Evolutionary conservation across 2,329 filamentous ascomycete species (phyloP), one percentile per base, ranked within the genome.

Genomic region (Conoideocrella luteorostrata): DNA sequence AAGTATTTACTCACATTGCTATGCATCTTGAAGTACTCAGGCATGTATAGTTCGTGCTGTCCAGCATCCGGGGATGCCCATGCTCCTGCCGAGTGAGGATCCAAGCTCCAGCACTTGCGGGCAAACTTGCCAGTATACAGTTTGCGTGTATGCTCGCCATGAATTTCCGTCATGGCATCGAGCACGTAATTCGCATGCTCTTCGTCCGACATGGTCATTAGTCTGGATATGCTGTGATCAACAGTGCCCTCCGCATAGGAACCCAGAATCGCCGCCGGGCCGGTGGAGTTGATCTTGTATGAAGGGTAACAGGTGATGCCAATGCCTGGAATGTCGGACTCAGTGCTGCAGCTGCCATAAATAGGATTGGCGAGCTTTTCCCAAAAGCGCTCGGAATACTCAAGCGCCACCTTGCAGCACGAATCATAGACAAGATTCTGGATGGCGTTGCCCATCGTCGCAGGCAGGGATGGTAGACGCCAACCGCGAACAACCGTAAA

Each of bases 11-110:
- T 52, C 41, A 71, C 67, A 38, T 81, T 77, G 49, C 72, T 73
- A 59, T 87, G 51, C 0, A 82, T 86, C 56, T 80, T 75, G 55
- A 83, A 86, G 55, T 85, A 88, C n/a, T 82, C 78, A 0, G 84
- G 83, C 9, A 88, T 66, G 52, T 83, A 88, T 18, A 86, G 56
- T 50, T 83, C 72, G 55, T 88, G 82, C 63, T 86, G 80, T 0
- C 81, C 82, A 1, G 79, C 66, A 1, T 68, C 61, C 1, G 83
- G 82, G 4, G 62, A 59, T 1, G 75, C 75, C 82, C 82, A 88
- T 5, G 75, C 74, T 4, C 77, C 82, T 2, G 72, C 73, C 57
- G 82, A 71, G 46, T 77, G 72, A 46, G 77, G 72, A 49, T 86
- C 79, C 7, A 72, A 59, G 41, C 73, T 66, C 83, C 82, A 87